Percentiles rank a stretch among this genome's conserved stretches.
phyloP scores from a whole-genome alignment of 148 eudicot species.

The Heliosperma pusillum region DNA sequence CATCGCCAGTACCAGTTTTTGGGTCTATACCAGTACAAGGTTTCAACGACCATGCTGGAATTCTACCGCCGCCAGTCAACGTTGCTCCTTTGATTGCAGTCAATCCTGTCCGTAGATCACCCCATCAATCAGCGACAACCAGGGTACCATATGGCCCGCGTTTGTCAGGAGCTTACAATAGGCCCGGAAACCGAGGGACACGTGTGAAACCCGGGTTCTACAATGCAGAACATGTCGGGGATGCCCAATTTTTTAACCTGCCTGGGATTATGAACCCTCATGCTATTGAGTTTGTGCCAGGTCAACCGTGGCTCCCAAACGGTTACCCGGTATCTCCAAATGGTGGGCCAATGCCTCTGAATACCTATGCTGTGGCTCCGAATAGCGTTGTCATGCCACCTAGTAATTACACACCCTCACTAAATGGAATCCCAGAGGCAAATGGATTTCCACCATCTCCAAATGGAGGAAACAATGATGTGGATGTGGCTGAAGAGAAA shows the following conservation, averaged over 20 bases:
- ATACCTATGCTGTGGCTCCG: conserved; percentile 41
- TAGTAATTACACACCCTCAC: conserved; percentile 32
- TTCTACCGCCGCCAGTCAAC: conserved; percentile 78
- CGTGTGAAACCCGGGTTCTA: conserved; percentile 55
- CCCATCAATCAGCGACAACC: conserved; percentile 90
- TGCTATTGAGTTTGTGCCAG: conserved; percentile 86
- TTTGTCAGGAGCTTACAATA: conserved; percentile 66
- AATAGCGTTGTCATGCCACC: conserved; percentile 27
- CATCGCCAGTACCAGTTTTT: conserved; percentile 58
- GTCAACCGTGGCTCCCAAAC: conserved; percentile 71
- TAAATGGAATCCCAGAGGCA: conserved; percentile 31
- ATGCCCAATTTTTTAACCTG: conserved; percentile 46
- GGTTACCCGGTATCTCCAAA: conserved; percentile 37
- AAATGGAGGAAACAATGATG: conserved; percentile 25
- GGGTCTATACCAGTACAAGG: conserved; percentile 56
- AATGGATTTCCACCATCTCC: conserved; percentile 37
- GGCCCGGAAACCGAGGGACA: conserved; percentile 55
- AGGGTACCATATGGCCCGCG: conserved; percentile 96
- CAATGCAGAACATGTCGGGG: conserved; percentile 55
- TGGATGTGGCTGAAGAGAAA: conserved; percentile 24
- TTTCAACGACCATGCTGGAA: conserved; percentile 66
- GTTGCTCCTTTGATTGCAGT: conserved; percentile 67
- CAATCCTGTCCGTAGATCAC: conserved; percentile 75
- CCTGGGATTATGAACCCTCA: conserved; percentile 81
- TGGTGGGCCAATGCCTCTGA: conserved; percentile 33